Evolutionary conservation across 768 basidiomycete genomes (phyloP).

Genomic region (Agrocybe pediades): DNA sequence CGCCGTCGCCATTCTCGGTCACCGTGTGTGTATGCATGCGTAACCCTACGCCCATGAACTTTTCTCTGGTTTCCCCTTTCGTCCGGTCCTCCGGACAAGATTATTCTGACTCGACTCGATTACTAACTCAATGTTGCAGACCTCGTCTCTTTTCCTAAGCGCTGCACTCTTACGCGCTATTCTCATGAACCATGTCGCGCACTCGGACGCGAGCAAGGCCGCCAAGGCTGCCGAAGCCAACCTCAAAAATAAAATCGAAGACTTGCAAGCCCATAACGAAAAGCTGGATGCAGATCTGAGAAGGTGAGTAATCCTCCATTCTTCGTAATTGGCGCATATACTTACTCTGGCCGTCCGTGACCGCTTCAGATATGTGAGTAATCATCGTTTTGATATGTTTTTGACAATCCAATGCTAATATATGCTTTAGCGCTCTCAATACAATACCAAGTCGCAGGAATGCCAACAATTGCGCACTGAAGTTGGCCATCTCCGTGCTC

Average conservation of each 20-base stretch:
- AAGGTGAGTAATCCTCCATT: constrained; percentile 51
- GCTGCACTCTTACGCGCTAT: constrained; percentile 81
- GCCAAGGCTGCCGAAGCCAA: constrained; percentile 63
- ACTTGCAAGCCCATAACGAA: constrained; percentile 54
- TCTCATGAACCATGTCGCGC: constrained; percentile 79
- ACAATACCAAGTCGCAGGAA: constrained; percentile 71
- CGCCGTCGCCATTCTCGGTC: neutral
- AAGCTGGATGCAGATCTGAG: constrained; percentile 72
- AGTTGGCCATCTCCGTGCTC: constrained; percentile 55
- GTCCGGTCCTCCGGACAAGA: constrained; percentile 11
- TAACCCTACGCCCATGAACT: constrained; percentile 14
- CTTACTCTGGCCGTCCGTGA: constrained; percentile 4
- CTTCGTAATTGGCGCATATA: neutral
- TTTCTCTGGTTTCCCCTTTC: constrained; percentile 13
- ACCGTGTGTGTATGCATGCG: neutral
- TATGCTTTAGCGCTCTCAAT: constrained; percentile 52
- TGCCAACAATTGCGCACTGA: constrained; percentile 68
- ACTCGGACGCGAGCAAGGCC: constrained; percentile 73
- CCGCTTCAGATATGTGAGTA: constrained; percentile 61
- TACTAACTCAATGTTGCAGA: constrained; percentile 35
- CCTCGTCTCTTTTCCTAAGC: constrained; percentile 71
- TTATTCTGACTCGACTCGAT: constrained; percentile 3
- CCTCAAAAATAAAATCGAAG: constrained; percentile 67
- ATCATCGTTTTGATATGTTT: constrained; percentile 13
- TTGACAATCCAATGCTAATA: constrained; percentile 12